Evolutionary conservation across 2,329 filamentous ascomycete species (phyloP), one percentile per base, ranked within the genome.

Genomic region (Stachybotrys echinatus): DNA sequence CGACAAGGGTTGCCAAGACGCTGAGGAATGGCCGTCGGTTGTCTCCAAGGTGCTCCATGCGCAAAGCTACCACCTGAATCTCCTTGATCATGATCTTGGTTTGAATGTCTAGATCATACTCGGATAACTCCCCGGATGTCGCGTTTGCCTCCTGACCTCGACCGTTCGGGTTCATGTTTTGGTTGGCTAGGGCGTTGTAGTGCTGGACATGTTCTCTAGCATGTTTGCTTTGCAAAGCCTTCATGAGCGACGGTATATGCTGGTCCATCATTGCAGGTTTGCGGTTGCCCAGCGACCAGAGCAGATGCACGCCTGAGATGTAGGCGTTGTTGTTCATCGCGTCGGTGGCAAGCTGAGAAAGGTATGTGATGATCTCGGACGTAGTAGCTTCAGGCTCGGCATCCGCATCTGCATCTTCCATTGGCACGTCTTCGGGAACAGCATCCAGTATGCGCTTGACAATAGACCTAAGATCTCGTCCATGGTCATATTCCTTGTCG

Each of bases 21-120:
- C 92, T 97, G 2, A 99, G 80, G 73, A 97, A 99, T 0, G 94
- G 92, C 43, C 95, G 80, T 42, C 94, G 80, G 63, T 92, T 90
- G 58, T 99, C 94, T 2, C 90, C 91, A 12, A 99, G 79, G 37
- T 87, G 87, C 60, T 94, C 92, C 85, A 99, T 97, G 42, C 94
- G 85, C 55, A 91, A 80, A 2, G 94, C 89, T 20, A 95, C 88
- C 51, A 96, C 85, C 61, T 97, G 92, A 54, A 99, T 92, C 10
- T 92, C 89, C 72, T 97, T 97, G 62, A 96, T 85, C 69, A 97
- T 95, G 40, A 99, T 73, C 50, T 88, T 85, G 8, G 90, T 92
- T 55, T 94, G 92, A n/a, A 95, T 82, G 61, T 95, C 89, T 23
- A 92, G 78, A 52, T 96, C 91, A 60, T 90, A 87, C 6, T 83